Percentiles rank a stretch among this genome's conserved stretches.
Conservation (phyloP, 2,329 filamentous ascomycete species). For the Metarhizium guizhouense region DNA sequence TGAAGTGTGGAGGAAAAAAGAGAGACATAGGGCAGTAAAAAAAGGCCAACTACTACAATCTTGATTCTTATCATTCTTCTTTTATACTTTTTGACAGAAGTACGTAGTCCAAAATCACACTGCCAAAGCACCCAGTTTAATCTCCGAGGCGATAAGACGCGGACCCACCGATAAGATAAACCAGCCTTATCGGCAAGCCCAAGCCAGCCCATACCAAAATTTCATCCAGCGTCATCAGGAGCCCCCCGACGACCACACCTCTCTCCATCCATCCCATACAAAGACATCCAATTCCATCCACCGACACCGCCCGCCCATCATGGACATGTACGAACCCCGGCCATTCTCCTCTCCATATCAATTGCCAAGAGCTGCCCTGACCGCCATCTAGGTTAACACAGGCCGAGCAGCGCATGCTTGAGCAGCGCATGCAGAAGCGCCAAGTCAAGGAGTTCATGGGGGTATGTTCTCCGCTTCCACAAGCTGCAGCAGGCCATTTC, state of each 20-base stretch:
- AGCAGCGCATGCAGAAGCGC: slow-evolving; percentile 90
- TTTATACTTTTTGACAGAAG: too few relatives aligned
- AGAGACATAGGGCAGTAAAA: too few relatives aligned
- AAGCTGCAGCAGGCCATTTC: not conserved
- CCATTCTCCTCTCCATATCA: not conserved
- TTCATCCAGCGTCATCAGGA: slow-evolving; percentile 13
- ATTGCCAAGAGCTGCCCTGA: not conserved
- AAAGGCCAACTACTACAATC: too few relatives aligned
- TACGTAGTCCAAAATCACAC: too few relatives aligned
- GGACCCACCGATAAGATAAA: slow-evolving; percentile 20
- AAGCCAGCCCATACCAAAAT: slow-evolving; percentile 16
- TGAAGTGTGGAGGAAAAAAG: too few relatives aligned
- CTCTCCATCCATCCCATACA: not conserved
- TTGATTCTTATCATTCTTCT: too few relatives aligned
- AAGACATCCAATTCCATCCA: slow-evolving; percentile 1
- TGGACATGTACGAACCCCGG: slow-evolving; percentile 9
- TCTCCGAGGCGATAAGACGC: slow-evolving; percentile 13
- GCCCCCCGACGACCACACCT: not conserved
- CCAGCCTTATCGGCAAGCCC: slow-evolving; percentile 4
- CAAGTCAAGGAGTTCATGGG: slow-evolving; percentile 99
- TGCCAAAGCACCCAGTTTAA: too few relatives aligned
- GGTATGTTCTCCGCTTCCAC: slow-evolving; percentile 46
- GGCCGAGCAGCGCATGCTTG: slow-evolving; percentile 84
- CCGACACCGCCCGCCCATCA: slow-evolving; percentile 3
- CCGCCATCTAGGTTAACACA: slow-evolving; percentile 48